These are phyloP conservation scores for Thinopyrum obtusiflorum DNA, from an alignment of 202 grass and related monocot genomes.

Conservation along the genomic window DNA sequence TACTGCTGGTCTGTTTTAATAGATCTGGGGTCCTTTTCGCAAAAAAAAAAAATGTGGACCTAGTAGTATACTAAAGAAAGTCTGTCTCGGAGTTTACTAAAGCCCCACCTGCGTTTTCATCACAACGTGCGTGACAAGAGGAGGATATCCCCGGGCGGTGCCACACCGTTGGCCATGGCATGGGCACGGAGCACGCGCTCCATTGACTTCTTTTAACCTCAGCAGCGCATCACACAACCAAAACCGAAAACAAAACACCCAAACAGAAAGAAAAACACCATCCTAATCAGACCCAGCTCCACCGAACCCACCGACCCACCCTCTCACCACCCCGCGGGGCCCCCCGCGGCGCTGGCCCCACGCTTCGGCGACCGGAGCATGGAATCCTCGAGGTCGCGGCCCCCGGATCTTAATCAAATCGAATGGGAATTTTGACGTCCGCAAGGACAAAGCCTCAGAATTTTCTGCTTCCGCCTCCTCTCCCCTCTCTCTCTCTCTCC, in stretches of 20 bases:
- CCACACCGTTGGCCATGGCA: constrained; percentile 16
- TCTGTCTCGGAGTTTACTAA: too few species aligned
- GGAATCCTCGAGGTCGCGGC: neutral
- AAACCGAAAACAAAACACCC: neutral
- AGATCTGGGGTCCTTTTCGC: too few species aligned
- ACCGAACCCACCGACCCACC: neutral
- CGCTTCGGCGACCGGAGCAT: neutral
- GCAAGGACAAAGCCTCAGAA: constrained; percentile 46
- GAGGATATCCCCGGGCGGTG: neutral
- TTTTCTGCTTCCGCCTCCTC: constrained; percentile 2
- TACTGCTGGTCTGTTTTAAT: too few species aligned
- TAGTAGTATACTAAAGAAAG: too few species aligned
- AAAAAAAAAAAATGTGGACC: too few species aligned
- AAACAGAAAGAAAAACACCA: neutral
- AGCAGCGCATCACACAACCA: neutral
- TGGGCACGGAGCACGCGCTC: constrained; percentile 7
- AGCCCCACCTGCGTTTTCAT: neutral
- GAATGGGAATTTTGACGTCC: constrained; percentile 93
- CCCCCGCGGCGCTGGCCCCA: neutral
- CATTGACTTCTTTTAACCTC: constrained; percentile 17
- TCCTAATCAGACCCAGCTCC: neutral
- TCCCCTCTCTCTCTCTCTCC: neutral
- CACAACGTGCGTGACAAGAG: neutral
- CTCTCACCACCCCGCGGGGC: neutral
- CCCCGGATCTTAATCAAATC: constrained; percentile 57